Percentiles rank a stretch among this genome's conserved stretches.
These are phyloP conservation scores for Saraca asoca DNA, from an alignment of 331 rosid genomes.

Conservation along the genomic window DNA sequence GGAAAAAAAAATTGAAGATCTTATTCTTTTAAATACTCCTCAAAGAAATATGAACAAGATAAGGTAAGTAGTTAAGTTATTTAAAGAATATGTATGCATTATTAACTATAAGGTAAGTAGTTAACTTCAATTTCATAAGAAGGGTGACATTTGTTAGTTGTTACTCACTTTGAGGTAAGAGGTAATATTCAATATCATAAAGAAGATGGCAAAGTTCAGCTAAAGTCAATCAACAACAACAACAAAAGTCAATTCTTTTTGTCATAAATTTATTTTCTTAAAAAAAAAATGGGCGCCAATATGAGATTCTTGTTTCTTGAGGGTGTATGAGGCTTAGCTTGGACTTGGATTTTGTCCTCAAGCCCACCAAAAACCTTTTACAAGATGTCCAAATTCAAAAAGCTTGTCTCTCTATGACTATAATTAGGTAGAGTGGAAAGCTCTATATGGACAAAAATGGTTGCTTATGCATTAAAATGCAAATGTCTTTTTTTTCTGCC, in stretches of 20 bases:
- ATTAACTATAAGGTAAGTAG: not conserved
- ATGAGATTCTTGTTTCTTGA: not conserved
- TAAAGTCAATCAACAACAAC: not conserved
- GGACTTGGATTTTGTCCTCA: not conserved
- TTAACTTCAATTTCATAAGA: conserved; percentile 4
- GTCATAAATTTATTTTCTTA: too few relatives aligned
- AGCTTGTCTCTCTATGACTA: conserved; percentile 19
- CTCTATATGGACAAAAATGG: not conserved
- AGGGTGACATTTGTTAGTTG: not conserved
- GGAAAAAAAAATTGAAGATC: too few relatives aligned
- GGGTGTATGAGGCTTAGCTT: not conserved
- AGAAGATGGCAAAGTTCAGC: not conserved
- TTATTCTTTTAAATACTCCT: not conserved
- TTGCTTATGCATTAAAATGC: not conserved
- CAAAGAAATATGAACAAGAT: not conserved
- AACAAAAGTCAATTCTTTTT: not conserved
- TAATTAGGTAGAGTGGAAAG: conserved; percentile 5
- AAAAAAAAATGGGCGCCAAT: not conserved
- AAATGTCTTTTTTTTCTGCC: too few relatives aligned
- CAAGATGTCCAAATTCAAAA: not conserved
- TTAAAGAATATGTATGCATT: not conserved
- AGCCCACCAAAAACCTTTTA: not conserved
- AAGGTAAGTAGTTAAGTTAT: not conserved
- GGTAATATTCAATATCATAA: conserved; percentile 21
- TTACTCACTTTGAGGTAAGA: conserved; percentile 1